Base-by-base conservation (phyloP, 225 moss, liverwort and hornwort genomes). In the Marchantia paleacea region DNA sequence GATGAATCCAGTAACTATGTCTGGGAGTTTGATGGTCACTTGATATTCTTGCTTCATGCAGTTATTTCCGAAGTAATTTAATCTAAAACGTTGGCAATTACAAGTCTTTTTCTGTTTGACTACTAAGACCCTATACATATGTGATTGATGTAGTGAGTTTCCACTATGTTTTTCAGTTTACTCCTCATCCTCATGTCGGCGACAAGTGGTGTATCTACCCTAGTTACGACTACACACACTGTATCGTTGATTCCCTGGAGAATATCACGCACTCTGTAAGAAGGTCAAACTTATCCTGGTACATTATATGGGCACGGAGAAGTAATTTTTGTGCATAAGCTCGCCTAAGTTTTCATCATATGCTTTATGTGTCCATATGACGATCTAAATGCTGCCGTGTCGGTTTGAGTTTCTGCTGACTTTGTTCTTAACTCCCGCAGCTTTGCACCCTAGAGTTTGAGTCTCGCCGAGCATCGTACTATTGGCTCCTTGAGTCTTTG, bases 191-290 rank as follows among this genome's bases (percentile, higher is more conserved):
- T 84, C 93, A 92, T 84, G 78, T 88, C 80, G 99, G 95, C 49
- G 88, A 91, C 77, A 91, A 90, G 57, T 99, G 99, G 99, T 95
- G 95, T 84, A 99, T 99, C 74, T 99, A 99, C 82, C 97, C 99
- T 65, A 94, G 92, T 86, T 99, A 99, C 72, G 99, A 99, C 83
- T 99, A 91, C 72, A 99, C 99, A 30, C 99, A 99, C 81, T 99
- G 99, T 79, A 99, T 99, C 18, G 99, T 99, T 29, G 99, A 99
- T 87, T 86, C 95, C 72, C 86, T 99, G 51, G 99, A 99, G 87
- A 91, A 92, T 63, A 78, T 99, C 73, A 92, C 99, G 28, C 99
- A 99, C 77, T 99, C 99, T 73, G 97, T 97, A 82, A 89, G 89
- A 89, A 60, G 39, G 1, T 25, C 60, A 62, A 39, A 31, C 1